Percentiles rank a stretch among this genome's conserved stretches.
These are phyloP conservation scores for Protea cynaroides DNA, from an alignment of 164 flowering plant genomes.

Conservation along the genomic window DNA sequence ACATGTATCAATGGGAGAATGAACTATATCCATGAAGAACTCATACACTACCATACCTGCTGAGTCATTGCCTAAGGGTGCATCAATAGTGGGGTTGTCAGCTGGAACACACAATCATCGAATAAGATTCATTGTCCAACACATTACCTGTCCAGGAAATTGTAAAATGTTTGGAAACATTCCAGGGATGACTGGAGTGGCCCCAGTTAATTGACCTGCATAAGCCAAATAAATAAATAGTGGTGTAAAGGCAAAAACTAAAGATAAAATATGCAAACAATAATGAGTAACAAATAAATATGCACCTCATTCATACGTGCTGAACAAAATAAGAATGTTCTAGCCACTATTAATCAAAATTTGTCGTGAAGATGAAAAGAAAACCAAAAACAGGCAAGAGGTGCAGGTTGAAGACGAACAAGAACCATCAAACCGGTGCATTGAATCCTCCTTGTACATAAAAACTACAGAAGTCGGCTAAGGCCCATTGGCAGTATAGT, in stretches of 20 bases:
- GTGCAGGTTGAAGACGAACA: constrained; percentile 84
- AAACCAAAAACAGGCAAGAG: constrained; percentile 67
- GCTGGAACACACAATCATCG: constrained; percentile 20
- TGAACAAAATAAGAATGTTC: constrained; percentile 15
- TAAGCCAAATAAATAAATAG: constrained; percentile 14
- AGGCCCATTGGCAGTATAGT: constrained; percentile 96
- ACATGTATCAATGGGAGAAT: too few species aligned
- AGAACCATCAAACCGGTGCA: constrained; percentile 88
- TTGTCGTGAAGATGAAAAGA: constrained; percentile 22
- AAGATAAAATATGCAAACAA: constrained; percentile 3
- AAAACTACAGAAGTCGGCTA: constrained; percentile 99
- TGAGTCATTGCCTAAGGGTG: constrained; percentile 98
- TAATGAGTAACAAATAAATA: too few species aligned
- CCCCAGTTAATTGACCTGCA: constrained; percentile 69
- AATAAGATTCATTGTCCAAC: background rate
- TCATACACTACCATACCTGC: constrained; percentile 50
- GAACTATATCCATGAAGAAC: background rate
- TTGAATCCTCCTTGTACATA: too few species aligned
- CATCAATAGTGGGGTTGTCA: constrained; percentile 73
- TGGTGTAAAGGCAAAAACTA: background rate
- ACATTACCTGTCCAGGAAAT: constrained; percentile 76
- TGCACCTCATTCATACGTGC: constrained; percentile 9
- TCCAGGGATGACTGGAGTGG: constrained; percentile 67
- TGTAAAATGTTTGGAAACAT: constrained; percentile 83
- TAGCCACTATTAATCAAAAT: constrained; percentile 18